Percentiles rank a stretch among this genome's conserved stretches.
Conservation (phyloP, 1,139 yeast genomes). For the Tardiomyces blankii region DNA sequence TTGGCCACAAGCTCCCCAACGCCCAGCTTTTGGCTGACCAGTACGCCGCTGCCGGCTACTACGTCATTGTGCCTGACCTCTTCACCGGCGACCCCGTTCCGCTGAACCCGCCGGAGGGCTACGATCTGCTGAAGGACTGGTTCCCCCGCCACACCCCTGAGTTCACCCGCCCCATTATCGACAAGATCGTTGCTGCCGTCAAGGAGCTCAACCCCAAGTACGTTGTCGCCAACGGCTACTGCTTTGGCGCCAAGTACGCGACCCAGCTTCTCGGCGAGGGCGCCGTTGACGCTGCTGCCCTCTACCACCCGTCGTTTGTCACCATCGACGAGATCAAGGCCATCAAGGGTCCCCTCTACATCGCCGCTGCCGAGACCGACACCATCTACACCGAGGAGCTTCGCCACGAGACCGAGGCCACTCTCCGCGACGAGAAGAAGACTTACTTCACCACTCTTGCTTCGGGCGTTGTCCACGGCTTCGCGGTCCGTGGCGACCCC, state of each 20-base stretch:
- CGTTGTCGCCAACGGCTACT: conserved; percentile 61
- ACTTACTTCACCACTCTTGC: conserved; percentile 50
- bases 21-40: conserved; percentile 56
- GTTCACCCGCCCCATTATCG: conserved; percentile 32
- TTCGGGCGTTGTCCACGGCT: conserved; percentile 62
- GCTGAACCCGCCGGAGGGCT: conserved; percentile 19
- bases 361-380: conserved; percentile 68
- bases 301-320: conserved; percentile 75
- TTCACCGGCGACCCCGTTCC: conserved; percentile 42
- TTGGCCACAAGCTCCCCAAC: conserved; percentile 50
- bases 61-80: conserved; percentile 65
- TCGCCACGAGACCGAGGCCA: conserved; percentile 49
- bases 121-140: conserved; percentile 38
- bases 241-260: conserved; percentile 72
- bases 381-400: conserved; percentile 47
- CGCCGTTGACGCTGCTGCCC: conserved; percentile 46
- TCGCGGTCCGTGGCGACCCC: conserved; percentile 62
- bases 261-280: conserved; percentile 44
- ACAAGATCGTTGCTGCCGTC: conserved; percentile 34
- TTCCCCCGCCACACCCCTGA: conserved; percentile 40
- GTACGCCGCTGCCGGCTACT: conserved; percentile 50
- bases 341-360: conserved; percentile 48
- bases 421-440: conserved; percentile 38
- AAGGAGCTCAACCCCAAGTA: conserved; percentile 40
- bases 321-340: conserved; percentile 50